These are phyloP conservation scores for Neopestalotiopsis sp. DNA, from an alignment of 2,329 filamentous ascomycete species.

Conservation along the genomic window DNA sequence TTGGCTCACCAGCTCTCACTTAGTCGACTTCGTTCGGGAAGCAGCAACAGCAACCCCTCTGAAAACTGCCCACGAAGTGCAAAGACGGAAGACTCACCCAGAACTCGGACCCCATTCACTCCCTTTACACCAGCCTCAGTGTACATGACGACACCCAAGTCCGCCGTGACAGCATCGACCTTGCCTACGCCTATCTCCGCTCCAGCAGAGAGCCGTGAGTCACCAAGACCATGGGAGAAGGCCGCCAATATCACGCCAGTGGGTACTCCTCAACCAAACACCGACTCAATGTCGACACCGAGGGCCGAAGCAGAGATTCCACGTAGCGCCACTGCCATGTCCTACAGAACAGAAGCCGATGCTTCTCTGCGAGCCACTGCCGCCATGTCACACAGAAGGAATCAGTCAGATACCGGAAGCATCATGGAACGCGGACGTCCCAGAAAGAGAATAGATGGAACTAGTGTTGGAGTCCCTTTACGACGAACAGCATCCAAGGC, in stretches of 20 bases:
- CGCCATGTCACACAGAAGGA: constrained; percentile 50
- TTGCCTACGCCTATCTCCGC: constrained; percentile 56
- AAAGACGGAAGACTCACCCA: constrained; percentile 53
- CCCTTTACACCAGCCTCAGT: constrained; percentile 48
- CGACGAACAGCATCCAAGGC: constrained; percentile 48
- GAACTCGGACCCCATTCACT: constrained; percentile 43
- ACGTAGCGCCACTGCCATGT: constrained; percentile 22
- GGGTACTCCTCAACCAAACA: constrained; percentile 33
- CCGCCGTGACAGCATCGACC: constrained; percentile 46
- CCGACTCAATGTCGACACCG: constrained; percentile 33
- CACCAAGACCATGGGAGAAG: constrained; percentile 51
- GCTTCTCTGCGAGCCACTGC: constrained; percentile 25
- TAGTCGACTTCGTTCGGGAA: constrained; percentile 50
- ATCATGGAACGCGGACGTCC: constrained; percentile 68
- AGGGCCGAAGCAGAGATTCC: constrained; percentile 36
- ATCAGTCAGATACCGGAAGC: constrained; percentile 61
- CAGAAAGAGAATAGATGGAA: constrained; percentile 54
- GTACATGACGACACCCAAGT: constrained; percentile 48
- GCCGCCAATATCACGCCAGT: constrained; percentile 29
- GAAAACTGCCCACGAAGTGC: constrained; percentile 46
- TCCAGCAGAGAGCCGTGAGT: constrained; percentile 47
- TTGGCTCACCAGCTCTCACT: constrained; percentile 46
- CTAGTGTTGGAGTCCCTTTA: constrained; percentile 39
- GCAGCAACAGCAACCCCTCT: constrained; percentile 39
- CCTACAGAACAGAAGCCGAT: constrained; percentile 14